These are phyloP conservation scores for Boletus edulis DNA, from an alignment of 768 basidiomycete genomes.

Conservation along the genomic window DNA sequence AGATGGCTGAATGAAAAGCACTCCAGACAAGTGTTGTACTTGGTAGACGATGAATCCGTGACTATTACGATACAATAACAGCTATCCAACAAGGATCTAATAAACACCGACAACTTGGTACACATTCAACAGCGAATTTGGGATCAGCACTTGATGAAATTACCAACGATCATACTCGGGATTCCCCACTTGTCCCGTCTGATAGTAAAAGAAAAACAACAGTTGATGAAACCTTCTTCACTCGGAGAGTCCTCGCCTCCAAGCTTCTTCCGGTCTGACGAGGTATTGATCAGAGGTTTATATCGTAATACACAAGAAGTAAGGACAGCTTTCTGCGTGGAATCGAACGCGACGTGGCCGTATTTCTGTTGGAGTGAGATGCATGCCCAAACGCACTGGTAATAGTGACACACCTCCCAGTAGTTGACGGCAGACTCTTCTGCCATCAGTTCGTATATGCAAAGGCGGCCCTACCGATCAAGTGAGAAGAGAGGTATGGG, in stretches of 20 bases:
- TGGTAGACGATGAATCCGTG: neutral
- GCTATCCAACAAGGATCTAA: constrained; percentile 7
- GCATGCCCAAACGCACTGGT: neutral
- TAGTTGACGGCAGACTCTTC: constrained; percentile 97
- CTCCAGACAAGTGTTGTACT: neutral
- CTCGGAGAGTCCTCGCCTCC: constrained; percentile 30
- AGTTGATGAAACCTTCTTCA: constrained; percentile 79
- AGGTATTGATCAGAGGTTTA: constrained; percentile 59
- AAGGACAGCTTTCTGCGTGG: constrained; percentile 88
- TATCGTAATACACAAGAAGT: constrained; percentile 87
- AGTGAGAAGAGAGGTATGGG: neutral
- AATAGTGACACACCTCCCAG: constrained; percentile 71
- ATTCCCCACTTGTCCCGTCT: constrained; percentile 83
- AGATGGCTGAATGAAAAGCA: constrained; percentile 39
- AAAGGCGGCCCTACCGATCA: constrained; percentile 68
- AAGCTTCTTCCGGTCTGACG: constrained; percentile 30
- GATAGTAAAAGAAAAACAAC: constrained; percentile 91
- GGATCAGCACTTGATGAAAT: constrained; percentile 70
- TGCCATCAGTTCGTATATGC: constrained; percentile 98
- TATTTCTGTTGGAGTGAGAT: constrained; percentile 67
- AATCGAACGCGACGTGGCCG: constrained; percentile 88
- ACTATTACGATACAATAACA: constrained; percentile 10
- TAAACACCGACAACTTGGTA: constrained; percentile 5
- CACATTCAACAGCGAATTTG: neutral
- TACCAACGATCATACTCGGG: constrained; percentile 88